These are phyloP conservation scores for Pseudogymnoascus sp. DNA, from an alignment of 2,329 filamentous ascomycete species.

Conservation along the genomic window DNA sequence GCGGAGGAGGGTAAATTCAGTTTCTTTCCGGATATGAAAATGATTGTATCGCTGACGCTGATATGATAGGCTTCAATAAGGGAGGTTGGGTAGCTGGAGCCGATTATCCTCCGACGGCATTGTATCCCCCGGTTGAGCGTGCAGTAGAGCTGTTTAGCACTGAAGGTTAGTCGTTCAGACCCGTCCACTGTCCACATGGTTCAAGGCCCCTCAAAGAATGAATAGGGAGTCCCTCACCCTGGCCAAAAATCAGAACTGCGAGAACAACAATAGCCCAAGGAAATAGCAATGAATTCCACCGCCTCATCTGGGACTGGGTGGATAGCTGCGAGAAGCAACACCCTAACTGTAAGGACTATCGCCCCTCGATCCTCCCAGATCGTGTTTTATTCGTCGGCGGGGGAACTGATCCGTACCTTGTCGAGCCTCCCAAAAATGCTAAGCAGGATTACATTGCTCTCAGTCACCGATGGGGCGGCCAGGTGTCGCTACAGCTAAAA, in stretches of 20 bases:
- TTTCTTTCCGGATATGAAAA: background rate
- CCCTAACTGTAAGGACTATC: background rate
- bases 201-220: background rate
- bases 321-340: background rate
- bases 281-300: background rate
- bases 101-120: background rate
- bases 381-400: background rate
- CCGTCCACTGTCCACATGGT: background rate
- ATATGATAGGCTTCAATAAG: background rate
- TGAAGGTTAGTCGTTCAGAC: background rate
- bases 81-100: background rate
- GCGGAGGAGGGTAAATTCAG: background rate
- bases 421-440: background rate
- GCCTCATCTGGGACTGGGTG: background rate
- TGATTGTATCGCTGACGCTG: background rate
- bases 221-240: background rate
- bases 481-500: slow-evolving; percentile 12
- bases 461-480: slow-evolving; percentile 26
- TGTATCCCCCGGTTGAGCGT: background rate
- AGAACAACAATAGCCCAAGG: background rate
- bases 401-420: background rate
- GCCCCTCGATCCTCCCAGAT: background rate
- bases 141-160: background rate
- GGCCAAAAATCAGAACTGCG: background rate
- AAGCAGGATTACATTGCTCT: slow-evolving; percentile 20